Evolutionary conservation across 805 yeast genomes (phyloP), one percentile per base, ranked within the genome.

Genomic region (Wickerhamiella occidentalis): DNA sequence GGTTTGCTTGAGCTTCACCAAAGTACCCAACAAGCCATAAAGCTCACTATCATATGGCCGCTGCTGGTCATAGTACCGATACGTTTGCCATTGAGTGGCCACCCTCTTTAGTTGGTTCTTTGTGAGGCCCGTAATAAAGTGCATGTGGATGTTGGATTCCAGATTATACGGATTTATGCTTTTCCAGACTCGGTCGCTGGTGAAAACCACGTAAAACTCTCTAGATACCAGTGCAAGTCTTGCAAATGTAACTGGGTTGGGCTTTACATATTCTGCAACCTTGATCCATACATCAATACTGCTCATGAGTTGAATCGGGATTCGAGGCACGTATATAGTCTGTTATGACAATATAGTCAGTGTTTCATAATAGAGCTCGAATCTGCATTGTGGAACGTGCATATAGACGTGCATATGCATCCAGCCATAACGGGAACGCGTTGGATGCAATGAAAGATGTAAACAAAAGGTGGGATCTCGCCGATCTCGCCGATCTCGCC

Each of bases 231-330:
- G 22, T 4, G 45, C 45, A 15, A 41, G 36, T 15, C 36, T 13
- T 15, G 22, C 25, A 28, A 11, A 41, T 5, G 19, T 19, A 4
- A 15, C 21, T 3, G 45, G 45, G 15, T 41, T 18, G 22, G 45
- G 45, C 36, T 28, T 11, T 13, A 41, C 35, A 11, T 15, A 28
- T 12, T 41, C 45, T 17, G 45, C 45, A n/a, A 41, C 45, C 26
- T 37, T 37, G 41, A 19, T 19, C 41, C 23, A 22, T 11, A 37
- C 12, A 21, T 37, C 41, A 6, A 17, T n/a, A 30, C 35, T 8
- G 15, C 5, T 30, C 15, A 30, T 30, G 35, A n/a, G n/a, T n/a
- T n/a, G n/a, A n/a, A n/a, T n/a, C n/a, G n/a, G n/a, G n/a, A n/a
- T n/a, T n/a, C n/a, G n/a, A n/a, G n/a, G n/a, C 35, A 11, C 15